Evolutionary conservation across 2,329 filamentous ascomycete species (phyloP), one percentile per base, ranked within the genome.

Genomic region (Orbilia blumenaviensis): DNA sequence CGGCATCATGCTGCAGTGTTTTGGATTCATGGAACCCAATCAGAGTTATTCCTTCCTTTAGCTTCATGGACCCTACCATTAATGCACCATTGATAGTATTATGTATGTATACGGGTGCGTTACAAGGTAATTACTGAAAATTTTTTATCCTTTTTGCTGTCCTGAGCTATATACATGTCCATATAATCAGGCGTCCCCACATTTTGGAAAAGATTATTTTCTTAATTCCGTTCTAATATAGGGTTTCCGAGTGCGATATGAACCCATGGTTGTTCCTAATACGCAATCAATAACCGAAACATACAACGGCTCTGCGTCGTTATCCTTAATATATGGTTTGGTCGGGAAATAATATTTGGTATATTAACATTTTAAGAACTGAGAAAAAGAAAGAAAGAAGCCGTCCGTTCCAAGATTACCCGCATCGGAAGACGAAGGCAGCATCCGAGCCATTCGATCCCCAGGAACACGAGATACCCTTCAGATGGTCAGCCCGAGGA

Each of bases 181-280:
- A 16, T n/a, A 21, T 54, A 29, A 27, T 18, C 21, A 41, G 34
- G 46, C 34, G 56, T 75, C 54, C 61, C 71, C 71, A 75, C 71
- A 75, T 38, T 67, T 75, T 56, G 71, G 71, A 67, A 75, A 58
- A 27, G 38, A 63, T n/a, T 75, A 75, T 75, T 75, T 60, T 50
- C 71, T 75, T 75, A 75, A 75, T 75, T 75, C 71, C 71, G 71
- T 66, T 44, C 18, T 68, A 62, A 56, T 75, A 75, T 68, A 75
- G 56, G 71, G 44, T 32, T 74, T 60, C 71, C 63, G 63, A 63
- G 60, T 27, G 34, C 42, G 42, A 66, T 34, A 58, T 62, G 60
- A 60, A 74, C 29, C 61, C 67, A 72, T 60, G 67, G 58, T 72
- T 64, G 44, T 18, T 42, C 42, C 25, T 62, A 66, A 67, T 42